Conservation (phyloP, 2,329 filamentous ascomycete genomes). For the Cadophora sp. region DNA sequence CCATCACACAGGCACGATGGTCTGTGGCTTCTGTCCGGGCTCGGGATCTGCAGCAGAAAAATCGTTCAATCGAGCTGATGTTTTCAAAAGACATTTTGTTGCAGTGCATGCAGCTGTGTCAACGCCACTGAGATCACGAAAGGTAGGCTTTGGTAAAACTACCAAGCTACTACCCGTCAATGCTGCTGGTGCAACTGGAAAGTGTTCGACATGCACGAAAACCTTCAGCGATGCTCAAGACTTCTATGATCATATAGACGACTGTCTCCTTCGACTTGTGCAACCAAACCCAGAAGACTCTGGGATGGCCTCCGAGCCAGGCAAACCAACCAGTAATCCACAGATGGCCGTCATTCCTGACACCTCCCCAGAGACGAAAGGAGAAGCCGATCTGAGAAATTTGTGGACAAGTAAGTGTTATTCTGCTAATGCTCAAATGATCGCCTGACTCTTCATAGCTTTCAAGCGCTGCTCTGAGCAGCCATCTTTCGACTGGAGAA, state of each 20-base stretch:
- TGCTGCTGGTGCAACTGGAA: conserved; percentile 76
- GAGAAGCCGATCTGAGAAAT: neutral
- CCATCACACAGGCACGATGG: conserved; percentile 97
- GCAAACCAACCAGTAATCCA: neutral
- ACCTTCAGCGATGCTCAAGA: conserved; percentile 88
- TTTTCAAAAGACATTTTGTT: conserved; percentile 95
- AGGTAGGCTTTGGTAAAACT: neutral
- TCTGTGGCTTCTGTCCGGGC: conserved; percentile 93
- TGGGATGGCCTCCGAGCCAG: neutral
- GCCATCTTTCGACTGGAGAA: neutral
- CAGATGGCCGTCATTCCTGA: neutral
- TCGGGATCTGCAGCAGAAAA: conserved; percentile 88
- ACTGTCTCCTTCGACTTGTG: conserved; percentile 71
- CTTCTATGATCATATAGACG: conserved; percentile 93
- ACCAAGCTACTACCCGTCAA: neutral
- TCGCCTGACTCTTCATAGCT: neutral
- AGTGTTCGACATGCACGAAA: conserved; percentile 88
- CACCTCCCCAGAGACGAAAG: neutral
- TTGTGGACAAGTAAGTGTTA: neutral
- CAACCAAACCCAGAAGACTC: neutral
- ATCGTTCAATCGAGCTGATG: conserved; percentile 93
- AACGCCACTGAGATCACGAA: conserved; percentile 61
- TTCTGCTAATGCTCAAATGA: neutral
- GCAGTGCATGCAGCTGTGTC: conserved; percentile 96
- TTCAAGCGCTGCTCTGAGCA: neutral